Evolutionary conservation across 2,329 filamentous ascomycete species (phyloP).

Genomic region (Colletotrichum camelliae): DNA sequence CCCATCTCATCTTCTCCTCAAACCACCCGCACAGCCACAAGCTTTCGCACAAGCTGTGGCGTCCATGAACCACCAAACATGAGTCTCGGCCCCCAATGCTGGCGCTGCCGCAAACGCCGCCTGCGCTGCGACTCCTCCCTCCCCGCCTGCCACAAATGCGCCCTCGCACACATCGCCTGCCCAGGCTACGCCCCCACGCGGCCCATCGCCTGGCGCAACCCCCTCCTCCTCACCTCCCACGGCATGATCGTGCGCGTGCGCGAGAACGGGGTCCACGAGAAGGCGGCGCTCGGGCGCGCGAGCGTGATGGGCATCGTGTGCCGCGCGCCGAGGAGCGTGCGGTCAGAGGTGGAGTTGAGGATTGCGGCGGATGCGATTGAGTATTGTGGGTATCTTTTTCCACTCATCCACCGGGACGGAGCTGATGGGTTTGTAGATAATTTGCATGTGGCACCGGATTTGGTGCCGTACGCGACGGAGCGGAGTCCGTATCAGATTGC

Average conservation of each 20-base stretch:
- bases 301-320: neutral
- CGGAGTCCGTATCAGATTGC: neutral
- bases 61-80: neutral
- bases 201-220: neutral
- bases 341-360: neutral
- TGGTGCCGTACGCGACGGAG: neutral
- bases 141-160: neutral
- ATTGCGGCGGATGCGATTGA: neutral
- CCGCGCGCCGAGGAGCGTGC: neutral
- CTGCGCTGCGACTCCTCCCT: conserved; percentile 8
- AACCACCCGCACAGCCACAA: neutral
- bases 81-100: conserved; percentile 7
- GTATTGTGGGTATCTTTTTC: conserved; percentile 5
- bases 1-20: too few relatives aligned
- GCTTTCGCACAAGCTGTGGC: too few relatives aligned
- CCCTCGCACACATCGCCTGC: neutral
- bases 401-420: too few relatives aligned
- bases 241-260: neutral
- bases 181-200: neutral
- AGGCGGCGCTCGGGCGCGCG: neutral
- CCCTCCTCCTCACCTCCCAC: neutral
- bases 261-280: neutral
- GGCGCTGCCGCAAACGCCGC: neutral
- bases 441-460: neutral
- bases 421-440: neutral